Conservation (phyloP, 1,139 yeast species). For the Chernovozyma aurita region DNA sequence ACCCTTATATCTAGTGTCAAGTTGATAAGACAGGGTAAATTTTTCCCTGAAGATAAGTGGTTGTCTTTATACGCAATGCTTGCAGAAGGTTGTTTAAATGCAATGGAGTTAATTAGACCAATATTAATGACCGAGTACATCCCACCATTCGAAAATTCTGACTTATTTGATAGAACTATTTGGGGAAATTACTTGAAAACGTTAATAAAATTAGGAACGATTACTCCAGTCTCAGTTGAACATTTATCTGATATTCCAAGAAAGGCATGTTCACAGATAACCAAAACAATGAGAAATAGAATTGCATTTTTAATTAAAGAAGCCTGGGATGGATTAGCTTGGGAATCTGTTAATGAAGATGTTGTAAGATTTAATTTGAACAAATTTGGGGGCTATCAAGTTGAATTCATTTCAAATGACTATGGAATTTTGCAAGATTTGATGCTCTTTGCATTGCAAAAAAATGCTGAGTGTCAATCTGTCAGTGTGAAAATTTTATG, state of each 20-base stretch:
- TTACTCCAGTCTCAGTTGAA: slow-evolving; percentile 57
- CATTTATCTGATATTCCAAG: slow-evolving; percentile 69
- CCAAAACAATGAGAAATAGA: slow-evolving; percentile 61
- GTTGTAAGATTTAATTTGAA: slow-evolving; percentile 56
- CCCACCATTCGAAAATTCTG: slow-evolving; percentile 49
- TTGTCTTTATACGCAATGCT: slow-evolving; percentile 60
- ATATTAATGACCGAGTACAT: slow-evolving; percentile 50
- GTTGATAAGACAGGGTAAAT: slow-evolving; percentile 52
- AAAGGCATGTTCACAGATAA: slow-evolving; percentile 62
- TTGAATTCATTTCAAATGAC: slow-evolving; percentile 55
- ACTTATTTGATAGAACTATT: slow-evolving; percentile 46
- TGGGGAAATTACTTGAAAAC: slow-evolving; percentile 67
- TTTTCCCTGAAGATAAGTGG: slow-evolving; percentile 68
- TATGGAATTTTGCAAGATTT: slow-evolving; percentile 62
- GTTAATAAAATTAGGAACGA: slow-evolving; percentile 48
- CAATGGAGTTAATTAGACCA: slow-evolving; percentile 57
- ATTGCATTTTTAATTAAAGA: slow-evolving; percentile 53
- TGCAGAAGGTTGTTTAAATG: slow-evolving; percentile 54
- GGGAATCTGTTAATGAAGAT: slow-evolving; percentile 62
- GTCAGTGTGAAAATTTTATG: slow-evolving; percentile 69
- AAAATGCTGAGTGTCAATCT: slow-evolving; percentile 57
- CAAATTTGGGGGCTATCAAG: slow-evolving; percentile 70
- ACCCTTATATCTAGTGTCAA: slow-evolving; percentile 53
- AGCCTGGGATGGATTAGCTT: slow-evolving; percentile 73
- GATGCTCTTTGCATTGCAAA: slow-evolving; percentile 65